Evolutionary conservation across 73 alveolate species (phyloP).

Genomic region (Paramecium tetraurelia): DNA sequence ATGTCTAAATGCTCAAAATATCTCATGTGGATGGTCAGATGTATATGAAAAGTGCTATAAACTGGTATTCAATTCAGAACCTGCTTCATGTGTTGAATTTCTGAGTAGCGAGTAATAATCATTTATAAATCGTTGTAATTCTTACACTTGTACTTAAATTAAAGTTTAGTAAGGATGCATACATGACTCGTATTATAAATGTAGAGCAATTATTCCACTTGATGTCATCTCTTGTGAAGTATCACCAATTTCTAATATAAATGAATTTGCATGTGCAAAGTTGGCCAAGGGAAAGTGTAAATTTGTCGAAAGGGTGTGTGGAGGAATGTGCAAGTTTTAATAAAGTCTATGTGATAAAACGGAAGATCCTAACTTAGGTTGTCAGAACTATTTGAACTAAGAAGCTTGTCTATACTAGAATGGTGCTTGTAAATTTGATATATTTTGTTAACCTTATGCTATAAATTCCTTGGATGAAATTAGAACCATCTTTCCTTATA

Average conservation of each 20-base stretch:
- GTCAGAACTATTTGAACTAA: neutral
- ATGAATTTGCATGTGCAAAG: slow-evolving; percentile 15
- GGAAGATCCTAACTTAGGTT: neutral
- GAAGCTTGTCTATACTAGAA: neutral
- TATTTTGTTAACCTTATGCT: neutral
- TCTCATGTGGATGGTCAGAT: neutral
- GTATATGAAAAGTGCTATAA: neutral
- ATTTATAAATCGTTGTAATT: neutral
- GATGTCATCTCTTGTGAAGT: neutral
- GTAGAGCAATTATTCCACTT: neutral
- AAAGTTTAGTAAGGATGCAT: neutral
- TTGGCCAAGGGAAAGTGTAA: neutral
- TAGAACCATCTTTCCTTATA: neutral
- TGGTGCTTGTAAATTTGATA: neutral
- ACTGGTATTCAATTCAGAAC: neutral
- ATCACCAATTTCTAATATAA: neutral
- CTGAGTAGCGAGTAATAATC: neutral
- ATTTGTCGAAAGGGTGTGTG: neutral
- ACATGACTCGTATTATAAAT: neutral
- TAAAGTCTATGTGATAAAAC: neutral
- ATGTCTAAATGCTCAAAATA: neutral
- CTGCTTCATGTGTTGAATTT: neutral
- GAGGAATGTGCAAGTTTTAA: too few relatives aligned
- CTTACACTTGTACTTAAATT: neutral
- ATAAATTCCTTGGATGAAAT: neutral